Conservation (phyloP, 371 early-diverging fungal species). For the Mucor velutinosus region DNA sequence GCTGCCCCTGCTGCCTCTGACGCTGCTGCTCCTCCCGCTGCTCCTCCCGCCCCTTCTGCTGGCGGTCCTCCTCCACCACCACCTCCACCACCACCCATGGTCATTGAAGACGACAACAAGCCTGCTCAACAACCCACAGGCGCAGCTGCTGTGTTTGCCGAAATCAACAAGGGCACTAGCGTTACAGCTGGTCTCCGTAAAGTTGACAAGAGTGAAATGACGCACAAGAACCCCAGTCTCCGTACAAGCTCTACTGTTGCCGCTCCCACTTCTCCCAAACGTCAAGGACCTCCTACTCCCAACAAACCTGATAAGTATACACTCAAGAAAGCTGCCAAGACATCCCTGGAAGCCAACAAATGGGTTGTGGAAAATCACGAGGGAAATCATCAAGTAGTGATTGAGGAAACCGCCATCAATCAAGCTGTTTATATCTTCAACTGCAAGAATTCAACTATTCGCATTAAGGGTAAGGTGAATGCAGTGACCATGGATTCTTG, state of each 20-base stretch:
- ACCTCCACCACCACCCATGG: constrained; percentile 68
- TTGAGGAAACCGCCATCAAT: constrained; percentile 81
- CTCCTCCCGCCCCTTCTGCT: constrained; percentile 55
- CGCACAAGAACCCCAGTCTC: constrained; percentile 93
- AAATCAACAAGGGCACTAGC: constrained; percentile 81
- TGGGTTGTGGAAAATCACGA: constrained; percentile 92
- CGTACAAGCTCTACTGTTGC: constrained; percentile 66
- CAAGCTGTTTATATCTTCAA: constrained; percentile 93
- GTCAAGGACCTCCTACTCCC: constrained; percentile 65
- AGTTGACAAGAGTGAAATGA: constrained; percentile 95
- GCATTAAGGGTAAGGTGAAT: constrained; percentile 91
- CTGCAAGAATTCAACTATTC: constrained; percentile 88
- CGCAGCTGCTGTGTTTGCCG: constrained; percentile 80
- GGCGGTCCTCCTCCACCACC: constrained; percentile 66
- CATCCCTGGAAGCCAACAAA: constrained; percentile 86
- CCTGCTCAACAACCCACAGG: constrained; percentile 32
- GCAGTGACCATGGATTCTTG: constrained; percentile 88
- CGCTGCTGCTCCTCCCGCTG: constrained; percentile 39
- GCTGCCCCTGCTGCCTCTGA: constrained; percentile 35
- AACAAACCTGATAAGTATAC: constrained; percentile 66
- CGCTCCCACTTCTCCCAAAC: constrained; percentile 45
- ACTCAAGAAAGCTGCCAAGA: constrained; percentile 78
- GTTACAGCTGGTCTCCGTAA: constrained; percentile 88
- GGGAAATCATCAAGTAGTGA: constrained; percentile 72
- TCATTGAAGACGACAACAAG: constrained; percentile 22